Percentiles rank a stretch among this genome's conserved stretches.
These are phyloP conservation scores for Cytospora chrysosperma DNA, from an alignment of 2,329 filamentous ascomycete species.

Conservation along the genomic window DNA sequence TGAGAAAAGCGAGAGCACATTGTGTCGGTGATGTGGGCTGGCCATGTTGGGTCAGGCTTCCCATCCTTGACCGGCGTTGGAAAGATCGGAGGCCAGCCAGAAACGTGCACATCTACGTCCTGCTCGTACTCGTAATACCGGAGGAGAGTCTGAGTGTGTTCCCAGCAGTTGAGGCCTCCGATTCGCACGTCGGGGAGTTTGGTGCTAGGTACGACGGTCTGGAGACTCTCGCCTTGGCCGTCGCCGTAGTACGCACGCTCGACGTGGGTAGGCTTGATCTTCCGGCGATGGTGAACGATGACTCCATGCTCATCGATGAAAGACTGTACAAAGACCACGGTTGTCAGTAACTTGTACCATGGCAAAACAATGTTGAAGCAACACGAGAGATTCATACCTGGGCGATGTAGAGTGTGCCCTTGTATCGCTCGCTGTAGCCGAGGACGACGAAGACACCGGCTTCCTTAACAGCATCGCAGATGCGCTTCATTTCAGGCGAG, in stretches of 20 bases:
- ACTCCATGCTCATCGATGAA: constrained; percentile 34
- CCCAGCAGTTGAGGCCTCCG: constrained; percentile 56
- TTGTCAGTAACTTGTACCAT: too few relatives aligned
- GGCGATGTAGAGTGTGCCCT: constrained; percentile 44
- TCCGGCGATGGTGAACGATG: constrained; percentile 47
- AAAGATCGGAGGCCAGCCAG: constrained; percentile 30
- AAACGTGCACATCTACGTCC: constrained; percentile 30
- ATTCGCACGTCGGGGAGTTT: constrained; percentile 52
- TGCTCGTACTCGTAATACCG: constrained; percentile 31
- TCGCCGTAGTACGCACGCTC: constrained; percentile 53
- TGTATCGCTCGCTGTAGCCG: constrained; percentile 47
- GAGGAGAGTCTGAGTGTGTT: constrained; percentile 54
- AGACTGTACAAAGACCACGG: neutral
- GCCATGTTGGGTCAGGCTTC: constrained; percentile 27
- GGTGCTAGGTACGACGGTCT: constrained; percentile 51
- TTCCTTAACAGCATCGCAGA: constrained; percentile 44
- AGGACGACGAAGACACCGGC: constrained; percentile 46
- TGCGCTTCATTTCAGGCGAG: constrained; percentile 42
- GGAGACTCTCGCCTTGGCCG: constrained; percentile 55
- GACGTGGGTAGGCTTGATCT: constrained; percentile 52
- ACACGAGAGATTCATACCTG: too few relatives aligned
- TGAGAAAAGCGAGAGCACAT: constrained; percentile 26
- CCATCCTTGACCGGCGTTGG: too few relatives aligned
- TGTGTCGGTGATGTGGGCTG: constrained; percentile 27
- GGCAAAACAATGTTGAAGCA: too few relatives aligned